These are phyloP conservation scores for Pseudogymnoascus destructans DNA, from an alignment of 2,329 filamentous ascomycete genomes.

Conservation along the genomic window DNA sequence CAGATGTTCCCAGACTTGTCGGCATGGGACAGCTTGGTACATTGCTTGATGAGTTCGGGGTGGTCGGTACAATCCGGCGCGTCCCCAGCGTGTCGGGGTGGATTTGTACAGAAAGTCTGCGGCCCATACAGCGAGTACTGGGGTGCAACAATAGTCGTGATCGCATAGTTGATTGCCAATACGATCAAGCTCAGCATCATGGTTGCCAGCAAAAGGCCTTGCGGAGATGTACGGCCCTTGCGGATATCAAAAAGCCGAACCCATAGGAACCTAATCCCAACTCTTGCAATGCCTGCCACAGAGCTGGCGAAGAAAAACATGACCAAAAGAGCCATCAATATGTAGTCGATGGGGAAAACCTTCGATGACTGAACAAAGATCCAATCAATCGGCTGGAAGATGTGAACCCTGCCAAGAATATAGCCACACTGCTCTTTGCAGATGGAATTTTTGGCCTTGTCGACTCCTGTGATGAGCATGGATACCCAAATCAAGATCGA, in stretches of 20 bases:
- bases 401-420: slow-evolving; percentile 71
- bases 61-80: slow-evolving; percentile 65
- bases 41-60: slow-evolving; percentile 61
- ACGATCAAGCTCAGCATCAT: slow-evolving; percentile 83
- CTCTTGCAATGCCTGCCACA: slow-evolving; percentile 69
- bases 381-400: slow-evolving; percentile 94
- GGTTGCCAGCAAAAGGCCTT: slow-evolving; percentile 81
- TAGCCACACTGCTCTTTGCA: slow-evolving; percentile 89
- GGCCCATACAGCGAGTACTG: slow-evolving; percentile 92
- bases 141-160: slow-evolving; percentile 88
- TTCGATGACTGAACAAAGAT: slow-evolving; percentile 68
- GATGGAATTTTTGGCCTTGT: slow-evolving; percentile 90
- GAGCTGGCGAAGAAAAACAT: slow-evolving; percentile 82
- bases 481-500: slow-evolving; percentile 70
- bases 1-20: slow-evolving; percentile 67
- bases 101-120: slow-evolving; percentile 80
- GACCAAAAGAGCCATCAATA: slow-evolving; percentile 73
- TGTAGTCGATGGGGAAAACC: slow-evolving; percentile 83
- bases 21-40: slow-evolving; percentile 63
- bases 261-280: slow-evolving; percentile 96
- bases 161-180: slow-evolving; percentile 80
- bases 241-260: slow-evolving; percentile 83
- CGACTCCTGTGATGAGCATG: slow-evolving; percentile 90
- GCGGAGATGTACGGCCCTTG: slow-evolving; percentile 77
- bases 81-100: slow-evolving; percentile 45